These are phyloP conservation scores for Aspergillus hiratsukae DNA, from an alignment of 2,329 filamentous ascomycete genomes.

Conservation along the genomic window DNA sequence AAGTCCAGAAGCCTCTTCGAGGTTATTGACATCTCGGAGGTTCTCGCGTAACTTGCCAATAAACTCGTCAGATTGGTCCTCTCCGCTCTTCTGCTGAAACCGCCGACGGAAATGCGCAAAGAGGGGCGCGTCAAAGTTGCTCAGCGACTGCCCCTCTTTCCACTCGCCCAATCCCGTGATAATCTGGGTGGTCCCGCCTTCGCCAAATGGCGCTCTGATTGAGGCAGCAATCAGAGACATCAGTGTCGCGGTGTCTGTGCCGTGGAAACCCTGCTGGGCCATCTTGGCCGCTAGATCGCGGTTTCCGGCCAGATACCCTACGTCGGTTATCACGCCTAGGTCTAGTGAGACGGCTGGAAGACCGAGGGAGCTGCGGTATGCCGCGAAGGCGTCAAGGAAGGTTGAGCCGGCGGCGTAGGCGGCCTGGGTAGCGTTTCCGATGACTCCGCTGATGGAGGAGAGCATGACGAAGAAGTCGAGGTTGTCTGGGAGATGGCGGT, in stretches of 20 bases:
- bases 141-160: conserved; percentile 16
- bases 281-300: conserved; percentile 14
- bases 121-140: conserved; percentile 19
- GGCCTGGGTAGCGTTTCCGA: conserved; percentile 44
- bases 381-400: conserved; percentile 33
- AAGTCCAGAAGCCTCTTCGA: conserved; percentile 16
- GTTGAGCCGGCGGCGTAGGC: conserved; percentile 38
- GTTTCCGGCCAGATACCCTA: conserved; percentile 22
- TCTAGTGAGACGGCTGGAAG: conserved; percentile 24
- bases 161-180: conserved; percentile 22
- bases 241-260: conserved; percentile 15
- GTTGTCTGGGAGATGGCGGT: conserved; percentile 18
- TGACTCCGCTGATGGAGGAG: conserved; percentile 37
- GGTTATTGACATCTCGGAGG: conserved; percentile 5
- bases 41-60: conserved; percentile 8
- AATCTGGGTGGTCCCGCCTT: conserved; percentile 9
- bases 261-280: conserved; percentile 21
- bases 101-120: conserved; percentile 20
- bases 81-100: not conserved
- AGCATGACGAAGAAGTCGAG: conserved; percentile 40
- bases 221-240: conserved; percentile 17
- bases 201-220: conserved; percentile 3
- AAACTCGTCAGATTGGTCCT: not conserved
- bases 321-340: conserved; percentile 26
- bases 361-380: conserved; percentile 22